Percentiles rank a stretch among this genome's conserved stretches.
phyloP scores from a whole-genome alignment of 345 rosid genomes.

The Luvunga scandens region DNA sequence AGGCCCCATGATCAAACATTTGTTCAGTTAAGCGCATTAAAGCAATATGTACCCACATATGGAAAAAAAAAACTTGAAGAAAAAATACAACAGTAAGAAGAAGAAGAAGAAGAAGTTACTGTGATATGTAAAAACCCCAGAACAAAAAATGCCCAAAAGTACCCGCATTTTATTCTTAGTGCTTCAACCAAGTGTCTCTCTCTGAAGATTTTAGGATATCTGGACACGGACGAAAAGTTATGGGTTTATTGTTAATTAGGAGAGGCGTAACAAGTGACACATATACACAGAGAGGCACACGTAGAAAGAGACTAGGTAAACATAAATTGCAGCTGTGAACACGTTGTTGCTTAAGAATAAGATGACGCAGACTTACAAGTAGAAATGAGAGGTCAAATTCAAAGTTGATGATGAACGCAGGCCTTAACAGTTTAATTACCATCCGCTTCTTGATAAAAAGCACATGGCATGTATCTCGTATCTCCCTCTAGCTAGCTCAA shows the following conservation, averaged over 20 bases:
- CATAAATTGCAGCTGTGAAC: not conserved
- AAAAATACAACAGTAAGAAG: not conserved
- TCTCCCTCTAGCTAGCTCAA: not conserved
- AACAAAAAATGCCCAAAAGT: conserved; percentile 11
- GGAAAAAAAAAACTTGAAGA: not conserved
- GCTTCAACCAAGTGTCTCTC: conserved; percentile 1
- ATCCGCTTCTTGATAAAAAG: not conserved
- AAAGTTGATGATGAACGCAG: conserved; percentile 4
- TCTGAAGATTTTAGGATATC: conserved; percentile 8
- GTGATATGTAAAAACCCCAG: not conserved
- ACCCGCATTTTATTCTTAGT: not conserved
- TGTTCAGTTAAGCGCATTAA: conserved; percentile 21
- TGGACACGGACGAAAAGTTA: conserved; percentile 7
- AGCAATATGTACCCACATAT: conserved; percentile 1
- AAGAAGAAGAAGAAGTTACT: not conserved
- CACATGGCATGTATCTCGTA: not conserved
- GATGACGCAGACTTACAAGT: not conserved
- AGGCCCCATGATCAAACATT: conserved; percentile 28
- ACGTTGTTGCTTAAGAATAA: not conserved
- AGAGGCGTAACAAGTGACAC: not conserved
- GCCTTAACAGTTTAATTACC: not conserved
- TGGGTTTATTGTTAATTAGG: conserved; percentile 10
- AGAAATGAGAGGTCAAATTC: not conserved
- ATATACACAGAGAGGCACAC: not conserved
- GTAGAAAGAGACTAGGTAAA: not conserved